phyloP scores from a whole-genome alignment of 2,329 filamentous ascomycete genomes.

The Ascochyta rabiei region DNA sequence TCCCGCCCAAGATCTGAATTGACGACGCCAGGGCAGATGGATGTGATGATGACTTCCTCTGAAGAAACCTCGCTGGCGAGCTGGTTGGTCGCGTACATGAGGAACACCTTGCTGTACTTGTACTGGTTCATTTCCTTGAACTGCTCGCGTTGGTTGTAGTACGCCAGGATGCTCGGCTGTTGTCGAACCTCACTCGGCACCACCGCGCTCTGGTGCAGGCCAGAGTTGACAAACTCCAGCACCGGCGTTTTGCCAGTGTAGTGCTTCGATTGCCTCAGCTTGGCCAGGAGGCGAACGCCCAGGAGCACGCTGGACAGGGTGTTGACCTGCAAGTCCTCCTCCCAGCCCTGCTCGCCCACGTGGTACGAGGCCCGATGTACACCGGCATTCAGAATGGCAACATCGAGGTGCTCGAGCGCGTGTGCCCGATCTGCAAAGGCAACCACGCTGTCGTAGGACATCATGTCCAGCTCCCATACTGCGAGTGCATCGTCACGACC shows the following conservation, averaged over 20 bases:
- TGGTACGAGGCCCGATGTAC: constrained; percentile 31
- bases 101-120: constrained; percentile 42
- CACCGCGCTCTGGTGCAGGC: constrained; percentile 35
- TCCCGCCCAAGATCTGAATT: constrained; percentile 41
- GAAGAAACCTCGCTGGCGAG: constrained; percentile 37
- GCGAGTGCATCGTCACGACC: constrained; percentile 38
- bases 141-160: constrained; percentile 38
- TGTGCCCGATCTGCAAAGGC: constrained; percentile 40
- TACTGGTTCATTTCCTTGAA: constrained; percentile 39
- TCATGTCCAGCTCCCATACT: constrained; percentile 48
- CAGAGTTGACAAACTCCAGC: constrained; percentile 44
- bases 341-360: constrained; percentile 44
- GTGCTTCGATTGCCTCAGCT: constrained; percentile 38
- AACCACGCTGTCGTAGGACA: constrained; percentile 41
- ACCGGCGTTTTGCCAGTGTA: constrained; percentile 32
- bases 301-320: constrained; percentile 62
- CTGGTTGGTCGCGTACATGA: constrained; percentile 41
- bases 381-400: constrained; percentile 51
- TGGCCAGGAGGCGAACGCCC: constrained; percentile 56
- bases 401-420: constrained; percentile 43
- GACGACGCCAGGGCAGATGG: constrained; percentile 45
- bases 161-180: constrained; percentile 33
- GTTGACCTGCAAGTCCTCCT: constrained; percentile 62
- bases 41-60: constrained; percentile 43
- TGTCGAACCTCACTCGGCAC: constrained; percentile 28